Evolutionary conservation across 768 basidiomycete genomes (phyloP).

Genomic region (Hericium erinaceus): DNA sequence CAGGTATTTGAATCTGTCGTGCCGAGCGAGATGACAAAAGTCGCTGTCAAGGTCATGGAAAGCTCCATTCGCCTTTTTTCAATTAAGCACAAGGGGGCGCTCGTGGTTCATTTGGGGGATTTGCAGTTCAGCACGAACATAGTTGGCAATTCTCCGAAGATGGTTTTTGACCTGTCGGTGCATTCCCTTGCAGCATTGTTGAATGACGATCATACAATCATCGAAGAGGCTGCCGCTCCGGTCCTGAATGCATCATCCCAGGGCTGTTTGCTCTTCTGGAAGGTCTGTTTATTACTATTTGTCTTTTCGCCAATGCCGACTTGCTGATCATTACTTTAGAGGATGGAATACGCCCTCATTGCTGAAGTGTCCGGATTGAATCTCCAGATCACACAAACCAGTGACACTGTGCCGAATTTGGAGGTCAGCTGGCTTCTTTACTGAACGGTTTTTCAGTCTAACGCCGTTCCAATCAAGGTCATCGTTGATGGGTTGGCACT

Average conservation of each 20-base stretch:
- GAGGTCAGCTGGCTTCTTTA: conserved; percentile 3
- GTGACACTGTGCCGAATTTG: background rate
- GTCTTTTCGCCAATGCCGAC: background rate
- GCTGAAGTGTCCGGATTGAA: conserved; percentile 45
- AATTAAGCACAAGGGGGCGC: conserved; percentile 48
- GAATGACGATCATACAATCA: conserved; percentile 39
- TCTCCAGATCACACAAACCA: conserved; percentile 3
- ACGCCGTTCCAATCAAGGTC: conserved; percentile 32
- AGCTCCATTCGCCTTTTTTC: conserved; percentile 56
- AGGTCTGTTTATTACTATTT: conserved; percentile 33
- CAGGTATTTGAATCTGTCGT: conserved; percentile 90
- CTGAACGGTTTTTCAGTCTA: background rate
- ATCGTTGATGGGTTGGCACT: conserved; percentile 43
- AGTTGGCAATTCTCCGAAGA: conserved; percentile 53
- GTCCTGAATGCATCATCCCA: background rate
- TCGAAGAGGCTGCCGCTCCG: conserved; percentile 17
- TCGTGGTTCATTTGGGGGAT: conserved; percentile 59
- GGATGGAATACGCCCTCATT: conserved; percentile 59
- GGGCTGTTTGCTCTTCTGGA: conserved; percentile 39
- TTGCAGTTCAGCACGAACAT: conserved; percentile 67
- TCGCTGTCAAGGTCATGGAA: conserved; percentile 58
- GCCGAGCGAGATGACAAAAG: conserved; percentile 75
- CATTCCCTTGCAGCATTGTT: conserved; percentile 42
- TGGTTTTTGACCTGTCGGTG: conserved; percentile 39
- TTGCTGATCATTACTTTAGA: conserved; percentile 25